Evolutionary conservation across 345 rosid species (phyloP).

Genomic region (Garcia nutans): DNA sequence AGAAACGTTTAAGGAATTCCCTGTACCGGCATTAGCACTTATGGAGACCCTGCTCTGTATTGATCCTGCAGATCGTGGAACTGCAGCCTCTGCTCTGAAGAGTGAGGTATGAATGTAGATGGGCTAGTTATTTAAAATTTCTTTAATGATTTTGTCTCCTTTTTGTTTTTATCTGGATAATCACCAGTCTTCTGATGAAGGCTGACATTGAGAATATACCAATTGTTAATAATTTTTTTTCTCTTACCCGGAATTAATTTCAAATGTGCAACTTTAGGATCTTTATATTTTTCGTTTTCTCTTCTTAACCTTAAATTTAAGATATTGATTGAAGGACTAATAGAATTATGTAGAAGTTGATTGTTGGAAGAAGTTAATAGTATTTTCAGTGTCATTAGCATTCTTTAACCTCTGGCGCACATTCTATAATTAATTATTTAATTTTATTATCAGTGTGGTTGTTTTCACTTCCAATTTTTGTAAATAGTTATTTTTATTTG

Average conservation of each 20-base stretch:
- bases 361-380: neutral
- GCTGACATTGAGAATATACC: neutral
- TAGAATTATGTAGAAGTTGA: neutral
- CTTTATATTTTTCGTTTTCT: neutral
- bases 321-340: neutral
- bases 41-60: conserved; percentile 84
- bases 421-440: neutral
- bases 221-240: neutral
- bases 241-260: neutral
- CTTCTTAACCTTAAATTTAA: neutral
- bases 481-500: neutral
- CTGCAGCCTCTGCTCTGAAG: conserved; percentile 73
- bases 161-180: neutral
- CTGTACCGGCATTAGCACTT: conserved; percentile 77
- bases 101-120: conserved; percentile 59
- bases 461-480: neutral
- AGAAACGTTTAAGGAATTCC: conserved; percentile 93
- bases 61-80: conserved; percentile 91
- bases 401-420: neutral
- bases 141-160: neutral
- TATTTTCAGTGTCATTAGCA: neutral
- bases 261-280: neutral
- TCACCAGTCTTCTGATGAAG: neutral
- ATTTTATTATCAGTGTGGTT: neutral
- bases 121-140: neutral